Base-by-base conservation (phyloP, 345 rosid species). In the Psidium friedrichsthalianum region DNA sequence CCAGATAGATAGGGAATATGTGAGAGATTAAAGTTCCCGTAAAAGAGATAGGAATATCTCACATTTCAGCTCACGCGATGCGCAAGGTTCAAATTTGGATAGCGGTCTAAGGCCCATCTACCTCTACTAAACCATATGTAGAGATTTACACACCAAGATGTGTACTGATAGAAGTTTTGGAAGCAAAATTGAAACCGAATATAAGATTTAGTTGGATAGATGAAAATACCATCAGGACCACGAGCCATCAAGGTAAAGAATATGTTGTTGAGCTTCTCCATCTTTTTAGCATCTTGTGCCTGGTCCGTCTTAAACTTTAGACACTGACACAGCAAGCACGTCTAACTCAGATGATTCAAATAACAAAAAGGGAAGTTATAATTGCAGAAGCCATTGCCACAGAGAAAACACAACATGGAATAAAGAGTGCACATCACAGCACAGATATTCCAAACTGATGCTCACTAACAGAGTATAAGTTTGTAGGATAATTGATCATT, bases 231-330 rank as follows among this genome's bases (percentile, higher is more conserved):
- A 85, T 96, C 95, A 44, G 96, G 99, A 80, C 99, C 98, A 83
- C 98, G 92, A 86, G 99, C 94, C 98, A 96, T 97, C 87, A 96
- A 86, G 56, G 97, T 91, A 88, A 97, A 97, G 87, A 97, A 97
- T 89, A 97, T 90, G 90, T 95, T 96, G 87, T 94, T 97, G 86
- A 97, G 91, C 90, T 96, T 97, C 93, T 96, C 99, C 99, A 96
- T 95, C 93, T 96, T 97, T 95, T 93, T 97, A 10, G 98, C 99
- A 82, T 96, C 98, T 88, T 97, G 98, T 85, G 97, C 98, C 92
- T 96, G 98, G 91, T 96, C 99, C 29, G 98, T 97, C 92, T 97
- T 97, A 90, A 97, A 97, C 91, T 97, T 97, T 88, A 97, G 96
- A 91, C 98, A 96, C 99, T 94, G 89, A 82, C 25, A 86, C 49